Evolutionary conservation across 1,284 basidiomycete species (phyloP).

Genomic region (Kwoniella shivajii): DNA sequence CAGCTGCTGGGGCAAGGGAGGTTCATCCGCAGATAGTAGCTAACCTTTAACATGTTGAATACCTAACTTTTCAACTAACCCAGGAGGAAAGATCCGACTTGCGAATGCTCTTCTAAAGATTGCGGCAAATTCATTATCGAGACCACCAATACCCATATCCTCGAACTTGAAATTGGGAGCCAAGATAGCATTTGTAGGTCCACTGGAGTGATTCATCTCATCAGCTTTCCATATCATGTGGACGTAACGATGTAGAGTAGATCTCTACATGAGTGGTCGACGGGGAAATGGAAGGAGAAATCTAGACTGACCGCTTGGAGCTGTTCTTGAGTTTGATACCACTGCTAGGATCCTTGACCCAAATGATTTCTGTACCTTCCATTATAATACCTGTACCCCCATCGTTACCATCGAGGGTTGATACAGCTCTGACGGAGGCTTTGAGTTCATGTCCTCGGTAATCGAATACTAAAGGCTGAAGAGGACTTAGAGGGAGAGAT

Average conservation of each 20-base stretch:
- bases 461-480: constrained; percentile 82
- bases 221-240: too few relatives aligned
- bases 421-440: constrained; percentile 68
- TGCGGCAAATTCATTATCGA: constrained; percentile 91
- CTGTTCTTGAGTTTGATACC: constrained; percentile 89
- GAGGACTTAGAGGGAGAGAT: constrained; percentile 59
- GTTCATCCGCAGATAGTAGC: constrained; percentile 11
- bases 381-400: constrained; percentile 76
- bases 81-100: constrained; percentile 95
- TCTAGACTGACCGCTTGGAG: constrained; percentile 75
- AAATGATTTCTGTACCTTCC: constrained; percentile 85
- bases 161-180: constrained; percentile 99
- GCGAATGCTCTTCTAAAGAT: constrained; percentile 99
- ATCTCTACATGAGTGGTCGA: too few relatives aligned
- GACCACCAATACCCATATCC: constrained; percentile 99
- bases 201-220: constrained; percentile 59
- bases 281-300: too few relatives aligned
- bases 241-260: too few relatives aligned
- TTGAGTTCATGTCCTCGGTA: constrained; percentile 86
- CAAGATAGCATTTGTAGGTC: constrained; percentile 91
- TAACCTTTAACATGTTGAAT: constrained; percentile 97
- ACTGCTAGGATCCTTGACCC: constrained; percentile 80
- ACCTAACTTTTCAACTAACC: constrained; percentile 94
- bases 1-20: not conserved
- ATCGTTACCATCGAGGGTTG: constrained; percentile 58